Base-by-base conservation (phyloP, 2,329 filamentous ascomycete species). In the Aaosphaeria arxii region DNA sequence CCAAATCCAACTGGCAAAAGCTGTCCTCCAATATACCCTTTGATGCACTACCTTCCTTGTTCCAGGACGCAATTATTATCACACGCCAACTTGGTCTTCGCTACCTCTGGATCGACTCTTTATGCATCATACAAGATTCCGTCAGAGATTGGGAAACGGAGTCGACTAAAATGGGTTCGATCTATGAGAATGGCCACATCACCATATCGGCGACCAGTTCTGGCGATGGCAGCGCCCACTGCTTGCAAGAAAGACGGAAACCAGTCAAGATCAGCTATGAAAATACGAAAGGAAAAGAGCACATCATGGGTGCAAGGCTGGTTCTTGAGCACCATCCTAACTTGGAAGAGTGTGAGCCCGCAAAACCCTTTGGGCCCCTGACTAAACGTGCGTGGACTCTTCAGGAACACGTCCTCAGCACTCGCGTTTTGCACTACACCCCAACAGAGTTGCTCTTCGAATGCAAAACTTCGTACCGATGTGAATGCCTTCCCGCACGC, bases 101-200 rank as follows among this genome's bases (percentile, higher is more conserved):
- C 3, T 69, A 66, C 40, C 49, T 70, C 7, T 70, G 66, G 65
- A 68, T 68, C 11, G 66, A 70, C 43, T 59, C 56, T 1, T 50
- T 70, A 1, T 70, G 66, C 44, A 70, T 69, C 28, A 62, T 69
- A 4, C 66, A 70, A 52, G 64, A 68, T 35, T 60, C 55, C 5
- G 42, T 56, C 5, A 49, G 60, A 7, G 67, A 70, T 45, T 70
- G 66, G 64, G 62, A 66, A 48, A 59, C 55, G 1, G 66, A 70
- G 42, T 60, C 62, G 7, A 47, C 58, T 3, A 69, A 67, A 40
- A 69, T 70, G 67, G 57, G 59, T 2, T 57, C 52, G 38, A 66
- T 70, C 4, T 68, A 70, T 45, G 60, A 64, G 41, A 62, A 64
- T 30, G 62, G 58, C 36, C 62, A 64, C 17, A 48, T 69, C 41